Percentiles rank a stretch among this genome's conserved stretches.
Conservation (phyloP, 495 filamentous ascomycete species). For the Schizothecium vesticola region DNA sequence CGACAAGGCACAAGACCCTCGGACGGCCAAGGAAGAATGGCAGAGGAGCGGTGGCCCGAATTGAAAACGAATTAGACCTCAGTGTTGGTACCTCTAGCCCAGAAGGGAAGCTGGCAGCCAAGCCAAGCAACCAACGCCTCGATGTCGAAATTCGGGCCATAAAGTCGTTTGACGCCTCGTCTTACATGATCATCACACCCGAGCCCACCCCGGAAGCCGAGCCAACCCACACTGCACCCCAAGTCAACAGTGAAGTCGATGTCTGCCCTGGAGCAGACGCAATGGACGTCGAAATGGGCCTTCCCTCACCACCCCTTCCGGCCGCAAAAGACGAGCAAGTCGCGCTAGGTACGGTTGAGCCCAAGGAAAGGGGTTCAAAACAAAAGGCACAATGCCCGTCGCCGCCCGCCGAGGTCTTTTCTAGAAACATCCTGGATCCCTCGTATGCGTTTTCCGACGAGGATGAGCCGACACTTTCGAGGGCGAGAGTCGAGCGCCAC, state of each 20-base stretch:
- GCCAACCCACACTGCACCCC: not conserved
- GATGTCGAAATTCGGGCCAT: slow-evolving; percentile 20
- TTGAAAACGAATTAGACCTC: not conserved
- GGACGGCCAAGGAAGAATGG: not conserved
- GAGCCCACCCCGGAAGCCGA: slow-evolving; percentile 13
- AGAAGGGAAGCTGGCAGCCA: slow-evolving; percentile 5
- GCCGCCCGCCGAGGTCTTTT: slow-evolving; percentile 17
- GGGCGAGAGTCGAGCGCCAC: not conserved
- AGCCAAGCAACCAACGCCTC: slow-evolving; percentile 24
- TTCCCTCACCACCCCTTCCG: not conserved
- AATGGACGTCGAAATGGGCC: not conserved
- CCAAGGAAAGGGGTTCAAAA: not conserved
- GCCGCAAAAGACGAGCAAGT: not conserved
- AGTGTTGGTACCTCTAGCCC: slow-evolving; percentile 11
- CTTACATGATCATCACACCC: slow-evolving; percentile 11
- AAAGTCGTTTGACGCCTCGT: slow-evolving; percentile 4
- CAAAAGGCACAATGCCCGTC: not conserved
- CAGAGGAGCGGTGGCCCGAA: not conserved
- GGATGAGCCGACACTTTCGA: slow-evolving; percentile 28
- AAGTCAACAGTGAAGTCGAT: not conserved
- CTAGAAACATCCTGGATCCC: slow-evolving; percentile 28
- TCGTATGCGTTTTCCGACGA: slow-evolving; percentile 42
- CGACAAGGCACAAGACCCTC: not conserved
- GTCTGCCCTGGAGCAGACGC: not conserved
- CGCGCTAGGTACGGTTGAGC: not conserved